Conservation (phyloP, 768 basidiomycete species). For the Panellus pusillus region DNA sequence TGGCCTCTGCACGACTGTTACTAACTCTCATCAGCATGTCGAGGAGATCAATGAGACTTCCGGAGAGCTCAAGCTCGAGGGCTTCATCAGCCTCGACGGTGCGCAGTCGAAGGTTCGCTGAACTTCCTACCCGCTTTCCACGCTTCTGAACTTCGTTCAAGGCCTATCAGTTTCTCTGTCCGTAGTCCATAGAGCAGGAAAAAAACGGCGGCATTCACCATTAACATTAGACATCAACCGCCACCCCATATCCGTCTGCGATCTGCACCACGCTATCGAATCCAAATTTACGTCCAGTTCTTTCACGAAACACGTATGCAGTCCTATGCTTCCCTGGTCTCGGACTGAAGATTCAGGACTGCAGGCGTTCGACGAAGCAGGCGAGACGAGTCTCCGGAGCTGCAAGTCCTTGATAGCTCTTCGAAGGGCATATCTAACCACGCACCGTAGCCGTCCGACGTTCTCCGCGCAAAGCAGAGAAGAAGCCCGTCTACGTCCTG, state of each 20-base stretch:
- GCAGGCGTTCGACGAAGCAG: slow-evolving; percentile 70
- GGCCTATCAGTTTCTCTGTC: slow-evolving; percentile 89
- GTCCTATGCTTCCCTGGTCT: slow-evolving; percentile 1
- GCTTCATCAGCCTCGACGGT: slow-evolving; percentile 84
- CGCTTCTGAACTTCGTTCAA: slow-evolving; percentile 34
- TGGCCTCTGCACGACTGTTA: neutral
- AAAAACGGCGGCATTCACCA: neutral
- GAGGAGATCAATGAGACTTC: slow-evolving; percentile 56
- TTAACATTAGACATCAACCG: slow-evolving; percentile 68
- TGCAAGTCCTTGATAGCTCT: slow-evolving; percentile 32
- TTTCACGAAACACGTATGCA: slow-evolving; percentile 68
- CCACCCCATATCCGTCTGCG: slow-evolving; percentile 64
- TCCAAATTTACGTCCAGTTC: slow-evolving; percentile 62
- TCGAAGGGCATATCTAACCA: slow-evolving; percentile 14
- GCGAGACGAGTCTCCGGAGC: slow-evolving; percentile 46
- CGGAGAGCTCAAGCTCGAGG: slow-evolving; percentile 60
- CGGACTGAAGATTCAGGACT: neutral
- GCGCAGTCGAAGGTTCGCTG: slow-evolving; percentile 64
- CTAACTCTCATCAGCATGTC: slow-evolving; percentile 52
- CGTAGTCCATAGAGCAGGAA: slow-evolving; percentile 24
- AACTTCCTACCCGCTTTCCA: neutral
- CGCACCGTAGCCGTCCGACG: slow-evolving; percentile 51
- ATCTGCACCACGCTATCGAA: slow-evolving; percentile 72
- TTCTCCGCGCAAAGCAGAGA: slow-evolving; percentile 78
- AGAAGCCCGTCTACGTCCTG: slow-evolving; percentile 81